Base-by-base conservation (phyloP, 768 basidiomycete genomes). In the Lactarius indigo region DNA sequence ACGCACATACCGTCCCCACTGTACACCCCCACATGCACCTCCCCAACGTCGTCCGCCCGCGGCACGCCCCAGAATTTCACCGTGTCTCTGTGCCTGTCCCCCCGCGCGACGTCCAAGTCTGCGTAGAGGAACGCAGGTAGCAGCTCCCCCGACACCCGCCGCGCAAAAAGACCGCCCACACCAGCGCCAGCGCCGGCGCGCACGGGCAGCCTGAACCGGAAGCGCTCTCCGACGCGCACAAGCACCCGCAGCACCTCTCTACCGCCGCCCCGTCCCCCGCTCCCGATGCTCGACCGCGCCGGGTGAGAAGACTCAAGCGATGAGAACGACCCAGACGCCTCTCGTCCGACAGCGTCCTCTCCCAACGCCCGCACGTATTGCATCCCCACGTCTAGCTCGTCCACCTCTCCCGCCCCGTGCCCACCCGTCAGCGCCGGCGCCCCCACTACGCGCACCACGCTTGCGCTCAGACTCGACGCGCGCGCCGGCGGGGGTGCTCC, bases 351-450 rank as follows among this genome's bases (percentile, higher is more conserved):
- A 12, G 71, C 73, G 39, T 89, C 86, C 41, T 81, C 86, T 26
- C 88, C 90, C 64, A 91, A 79, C 17, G 87, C 83, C 59, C 84
- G 84, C 44, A 91, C 86, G 70, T 90, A 91, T 70, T 85, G 86
- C 69, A 90, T 81, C 8, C 88, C 88, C 74, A 88, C 84, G 31
- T 80, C 79, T 30, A 92, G 80, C 59, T 89, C 90, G 73, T 91
- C 90, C 31, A 78, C 80, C 71, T 83, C 85, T 44, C 75, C 77
- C 31, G 61, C 57, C 7, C 33, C 72, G 42, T 76, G 2, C 3
- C 20, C 31, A 9, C 13, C 47, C 37, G 23, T 39, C 47, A 33
- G 42, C 2, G 37, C 61, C 17, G 57, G 33, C 2, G 52, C 41
- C 5, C 2, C 42, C 23, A 57, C 52, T 17, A 63, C 76, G 62